These are phyloP conservation scores for Chlamydomonas asymmetrica DNA, from an alignment of 139 green algal species.

Conservation along the genomic window DNA sequence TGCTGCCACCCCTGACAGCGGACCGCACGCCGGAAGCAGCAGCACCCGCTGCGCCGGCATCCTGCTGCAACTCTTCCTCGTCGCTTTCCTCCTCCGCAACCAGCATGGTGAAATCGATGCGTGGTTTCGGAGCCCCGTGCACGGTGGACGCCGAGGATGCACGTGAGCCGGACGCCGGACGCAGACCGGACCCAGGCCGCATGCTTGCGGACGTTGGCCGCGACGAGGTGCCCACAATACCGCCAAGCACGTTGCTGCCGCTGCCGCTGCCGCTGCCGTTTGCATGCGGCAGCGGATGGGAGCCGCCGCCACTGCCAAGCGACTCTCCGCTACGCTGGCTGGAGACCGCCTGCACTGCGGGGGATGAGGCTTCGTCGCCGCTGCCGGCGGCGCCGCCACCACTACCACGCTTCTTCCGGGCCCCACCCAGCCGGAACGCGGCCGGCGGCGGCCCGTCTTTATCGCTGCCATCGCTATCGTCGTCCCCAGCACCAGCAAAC, in stretches of 20 bases:
- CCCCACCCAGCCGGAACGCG: too few species aligned
- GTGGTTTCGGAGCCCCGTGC: background rate
- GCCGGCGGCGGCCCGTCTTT: too few species aligned
- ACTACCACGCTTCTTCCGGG: too few species aligned
- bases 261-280: background rate
- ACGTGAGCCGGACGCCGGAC: background rate
- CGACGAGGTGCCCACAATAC: background rate
- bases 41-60: too few species aligned
- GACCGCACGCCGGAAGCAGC: too few species aligned
- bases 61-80: background rate
- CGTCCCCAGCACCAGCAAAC: too few species aligned
- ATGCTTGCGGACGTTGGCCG: background rate
- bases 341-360: too few species aligned
- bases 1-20: too few species aligned
- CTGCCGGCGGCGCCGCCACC: too few species aligned
- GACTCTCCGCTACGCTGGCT: too few species aligned
- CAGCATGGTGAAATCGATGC: background rate
- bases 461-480: too few species aligned
- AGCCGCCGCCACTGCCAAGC: background rate
- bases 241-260: background rate
- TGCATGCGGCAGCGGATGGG: background rate
- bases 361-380: too few species aligned
- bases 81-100: background rate
- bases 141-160: background rate
- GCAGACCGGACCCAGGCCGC: background rate